Percentiles rank a stretch among this genome's conserved stretches.
These are phyloP conservation scores for Sugiyamaella grinbergsii DNA, from an alignment of 1,139 yeast species.

Conservation along the genomic window DNA sequence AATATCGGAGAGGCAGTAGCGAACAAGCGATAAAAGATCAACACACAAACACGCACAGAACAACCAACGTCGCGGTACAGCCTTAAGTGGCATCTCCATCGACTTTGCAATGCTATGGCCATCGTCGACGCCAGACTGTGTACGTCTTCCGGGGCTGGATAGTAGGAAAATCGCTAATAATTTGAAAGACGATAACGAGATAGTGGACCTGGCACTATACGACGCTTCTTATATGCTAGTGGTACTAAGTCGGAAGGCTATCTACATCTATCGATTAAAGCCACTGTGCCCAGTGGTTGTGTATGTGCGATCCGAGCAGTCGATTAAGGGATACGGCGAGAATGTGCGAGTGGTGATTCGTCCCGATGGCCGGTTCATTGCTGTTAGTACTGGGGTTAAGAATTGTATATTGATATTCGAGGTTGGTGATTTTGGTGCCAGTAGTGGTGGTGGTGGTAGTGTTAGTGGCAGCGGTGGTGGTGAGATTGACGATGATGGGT, in stretches of 20 bases:
- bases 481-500: slow-evolving; percentile 13
- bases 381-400: slow-evolving; percentile 38
- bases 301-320: slow-evolving; percentile 36
- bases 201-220: slow-evolving; percentile 29
- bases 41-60: too few relatives aligned
- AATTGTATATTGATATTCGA: slow-evolving; percentile 36
- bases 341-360: slow-evolving; percentile 38
- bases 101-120: slow-evolving; percentile 23
- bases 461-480: not conserved
- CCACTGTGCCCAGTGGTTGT: slow-evolving; percentile 43
- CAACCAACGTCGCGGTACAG: too few relatives aligned
- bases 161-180: slow-evolving; percentile 2
- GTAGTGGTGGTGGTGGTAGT: too few relatives aligned
- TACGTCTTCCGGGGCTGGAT: slow-evolving; percentile 11
- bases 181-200: slow-evolving; percentile 20
- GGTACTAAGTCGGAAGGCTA: slow-evolving; percentile 30
- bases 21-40: not conserved
- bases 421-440: slow-evolving; percentile 11
- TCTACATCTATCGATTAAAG: slow-evolving; percentile 33
- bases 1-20: slow-evolving; percentile 30
- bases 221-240: slow-evolving; percentile 28
- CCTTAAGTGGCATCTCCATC: too few relatives aligned
- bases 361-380: slow-evolving; percentile 41
- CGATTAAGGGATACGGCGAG: slow-evolving; percentile 38
- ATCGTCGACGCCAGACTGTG: slow-evolving; percentile 16